Conservation (phyloP, 1,284 basidiomycete genomes). For the Cryptococcus sp. region DNA sequence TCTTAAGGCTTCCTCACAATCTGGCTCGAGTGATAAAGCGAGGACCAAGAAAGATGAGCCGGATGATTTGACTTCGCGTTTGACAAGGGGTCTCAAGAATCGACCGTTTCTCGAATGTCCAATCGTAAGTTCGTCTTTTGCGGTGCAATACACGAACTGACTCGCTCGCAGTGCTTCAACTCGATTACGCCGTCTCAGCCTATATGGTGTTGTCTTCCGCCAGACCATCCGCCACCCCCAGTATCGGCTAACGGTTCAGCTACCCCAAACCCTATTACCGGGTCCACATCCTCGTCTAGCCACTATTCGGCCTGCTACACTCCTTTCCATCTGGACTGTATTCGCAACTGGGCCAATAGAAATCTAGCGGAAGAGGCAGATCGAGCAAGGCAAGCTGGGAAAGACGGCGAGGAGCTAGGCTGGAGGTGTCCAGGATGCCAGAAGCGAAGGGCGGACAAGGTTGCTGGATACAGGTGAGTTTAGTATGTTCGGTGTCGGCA, state of each 20-base stretch:
- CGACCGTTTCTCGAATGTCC: conserved; percentile 52
- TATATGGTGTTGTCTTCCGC: conserved; percentile 52
- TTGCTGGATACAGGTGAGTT: conserved; percentile 66
- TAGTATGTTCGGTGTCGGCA: background rate
- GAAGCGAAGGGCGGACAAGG: conserved; percentile 65
- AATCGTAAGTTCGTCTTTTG: conserved; percentile 35
- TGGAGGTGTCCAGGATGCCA: conserved; percentile 91
- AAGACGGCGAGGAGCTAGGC: conserved; percentile 60
- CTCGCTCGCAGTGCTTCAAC: conserved; percentile 45
- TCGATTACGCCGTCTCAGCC: conserved; percentile 47
- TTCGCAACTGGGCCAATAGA: conserved; percentile 76
- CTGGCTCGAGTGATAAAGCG: conserved; percentile 8
- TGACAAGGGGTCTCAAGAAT: conserved; percentile 44
- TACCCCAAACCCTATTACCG: conserved; percentile 52
- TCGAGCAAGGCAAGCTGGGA: conserved; percentile 42
- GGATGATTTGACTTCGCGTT: conserved; percentile 48
- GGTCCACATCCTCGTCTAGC: conserved; percentile 63
- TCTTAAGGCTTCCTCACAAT: conserved; percentile 2
- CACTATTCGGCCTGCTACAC: conserved; percentile 51
- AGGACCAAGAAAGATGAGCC: conserved; percentile 37
- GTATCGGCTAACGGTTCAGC: conserved; percentile 18
- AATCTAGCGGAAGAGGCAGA: conserved; percentile 64
- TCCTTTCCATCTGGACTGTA: conserved; percentile 54
- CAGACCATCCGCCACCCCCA: conserved; percentile 20
- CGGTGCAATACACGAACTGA: background rate